Conservation (phyloP, 169 alveolate species). For the Plasmodium cynomolgi region DNA sequence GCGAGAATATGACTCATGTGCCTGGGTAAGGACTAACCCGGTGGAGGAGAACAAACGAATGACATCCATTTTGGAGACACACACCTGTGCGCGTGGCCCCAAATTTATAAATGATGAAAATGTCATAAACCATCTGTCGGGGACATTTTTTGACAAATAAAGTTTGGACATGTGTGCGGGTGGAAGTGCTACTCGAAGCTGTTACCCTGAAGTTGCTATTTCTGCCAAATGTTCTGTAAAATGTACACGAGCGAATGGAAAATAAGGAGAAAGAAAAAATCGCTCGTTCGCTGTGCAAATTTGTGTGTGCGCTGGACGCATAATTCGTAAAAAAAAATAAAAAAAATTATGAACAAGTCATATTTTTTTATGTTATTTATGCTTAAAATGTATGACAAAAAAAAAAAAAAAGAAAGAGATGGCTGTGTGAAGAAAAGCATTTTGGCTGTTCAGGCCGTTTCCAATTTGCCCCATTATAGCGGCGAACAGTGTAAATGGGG, state of each 20-base stretch:
- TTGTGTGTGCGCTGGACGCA: slow-evolving; percentile 2
- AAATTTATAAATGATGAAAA: slow-evolving; percentile 65
- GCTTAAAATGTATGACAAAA: neutral
- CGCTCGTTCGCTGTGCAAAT: neutral
- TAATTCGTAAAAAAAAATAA: neutral
- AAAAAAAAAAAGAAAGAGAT: neutral
- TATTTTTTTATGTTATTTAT: neutral
- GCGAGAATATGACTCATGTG: neutral
- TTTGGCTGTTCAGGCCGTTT: neutral
- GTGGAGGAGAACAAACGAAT: neutral
- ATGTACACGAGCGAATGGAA: neutral
- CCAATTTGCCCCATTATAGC: neutral
- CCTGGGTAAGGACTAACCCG: neutral
- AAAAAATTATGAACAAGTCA: slow-evolving; percentile 8
- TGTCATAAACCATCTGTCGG: slow-evolving; percentile 54
- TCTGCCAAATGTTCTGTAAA: neutral
- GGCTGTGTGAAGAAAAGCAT: neutral
- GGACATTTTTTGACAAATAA: slow-evolving; percentile 72
- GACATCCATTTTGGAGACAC: neutral
- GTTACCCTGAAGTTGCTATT: neutral
- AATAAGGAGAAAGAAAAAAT: neutral
- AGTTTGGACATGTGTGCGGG: slow-evolving; percentile 20
- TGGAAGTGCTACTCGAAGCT: neutral
- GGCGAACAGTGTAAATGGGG: neutral
- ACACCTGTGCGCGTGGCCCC: neutral